These are phyloP conservation scores for Scheffersomyces quercinus DNA, from an alignment of 1,139 yeast species.

Conservation along the genomic window DNA sequence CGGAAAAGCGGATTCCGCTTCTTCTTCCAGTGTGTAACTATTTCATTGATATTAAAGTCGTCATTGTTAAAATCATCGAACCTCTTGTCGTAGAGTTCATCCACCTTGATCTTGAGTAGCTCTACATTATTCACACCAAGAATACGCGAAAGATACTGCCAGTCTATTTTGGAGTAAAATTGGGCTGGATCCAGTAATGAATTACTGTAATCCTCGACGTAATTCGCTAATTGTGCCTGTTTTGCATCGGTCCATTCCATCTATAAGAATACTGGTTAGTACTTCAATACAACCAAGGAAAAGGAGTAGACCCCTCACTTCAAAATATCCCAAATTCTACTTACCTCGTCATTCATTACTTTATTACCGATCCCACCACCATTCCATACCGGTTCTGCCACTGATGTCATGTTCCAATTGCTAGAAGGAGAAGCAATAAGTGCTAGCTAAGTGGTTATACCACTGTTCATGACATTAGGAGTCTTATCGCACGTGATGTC, in stretches of 20 bases:
- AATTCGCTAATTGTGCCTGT: conserved; percentile 2
- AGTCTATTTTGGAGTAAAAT: conserved; percentile 16
- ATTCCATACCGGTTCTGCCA: not conserved
- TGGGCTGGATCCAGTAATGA: conserved; percentile 8
- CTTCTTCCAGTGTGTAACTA: conserved; percentile 16
- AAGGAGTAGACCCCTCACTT: not conserved
- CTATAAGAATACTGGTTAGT: not conserved
- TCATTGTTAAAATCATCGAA: conserved; percentile 5
- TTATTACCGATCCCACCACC: too few species aligned
- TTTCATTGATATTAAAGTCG: conserved; percentile 6
- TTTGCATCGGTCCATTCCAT: conserved; percentile 5
- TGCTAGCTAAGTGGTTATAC: too few species aligned
- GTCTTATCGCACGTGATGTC: too few species aligned
- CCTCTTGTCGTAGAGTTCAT: conserved; percentile 18
- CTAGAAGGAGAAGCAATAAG: too few species aligned
- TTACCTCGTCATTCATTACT: too few species aligned
- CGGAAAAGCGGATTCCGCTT: conserved; percentile 15
- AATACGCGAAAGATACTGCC: conserved; percentile 11
- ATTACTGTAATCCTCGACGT: conserved; percentile 1
- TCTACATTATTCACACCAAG: conserved; percentile 16
- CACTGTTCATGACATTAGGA: too few species aligned
- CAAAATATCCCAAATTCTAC: too few species aligned
- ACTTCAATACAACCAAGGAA: too few species aligned
- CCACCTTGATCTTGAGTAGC: conserved; percentile 19
- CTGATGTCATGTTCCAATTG: not conserved